Evolutionary conservation across 2,329 filamentous ascomycete genomes (phyloP), one percentile per base, ranked within the genome.

Genomic region (Cladorrhinum sp.): DNA sequence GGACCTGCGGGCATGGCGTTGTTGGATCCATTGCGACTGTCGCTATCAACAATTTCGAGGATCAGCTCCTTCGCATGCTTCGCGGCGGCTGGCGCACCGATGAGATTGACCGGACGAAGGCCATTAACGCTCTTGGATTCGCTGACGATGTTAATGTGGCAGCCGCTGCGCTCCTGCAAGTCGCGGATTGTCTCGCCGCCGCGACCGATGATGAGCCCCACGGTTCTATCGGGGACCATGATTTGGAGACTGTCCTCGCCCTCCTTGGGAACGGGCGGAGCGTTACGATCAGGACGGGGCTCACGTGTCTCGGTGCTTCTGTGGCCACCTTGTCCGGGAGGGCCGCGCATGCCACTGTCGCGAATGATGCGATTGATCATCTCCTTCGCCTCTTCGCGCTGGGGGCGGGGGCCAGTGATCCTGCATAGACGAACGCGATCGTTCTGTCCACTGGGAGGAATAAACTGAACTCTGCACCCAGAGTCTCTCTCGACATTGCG

Each of bases 51-150:
- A 72, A 96, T 96, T 72, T 96, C 92, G 78, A 96, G 86, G 67
- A 96, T 96, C 64, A 94, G 79, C 67, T 95, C 90, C 76, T 95
- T 94, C 42, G 92, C 92, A 64, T 86, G 84, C 52, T 86, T 86
- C 54, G 91, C 89, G 57, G 91, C 88, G 69, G 88, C 84, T 48
- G 84, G 84, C 48, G 87, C 87, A 62, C 92, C 92, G 67, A 96
- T 96, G 54, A 96, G 82, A 73, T 96, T 96, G 65, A 96, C 92
- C 26, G 93, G 92, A 55, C 92, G 87, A 64, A 96, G 80, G 50
- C 92, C 92, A 71, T 96, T 96, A 67, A 96, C 85, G 72, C 91
- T 96, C 81, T 96, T 96, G 67, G 91, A 91, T 77, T 96, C 92
- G 69, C 90, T 90, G 46, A 96, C 91, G 70, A 96, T 96, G 74